Base-by-base conservation (phyloP, 805 yeast genomes). In the Candida ponderosae region DNA sequence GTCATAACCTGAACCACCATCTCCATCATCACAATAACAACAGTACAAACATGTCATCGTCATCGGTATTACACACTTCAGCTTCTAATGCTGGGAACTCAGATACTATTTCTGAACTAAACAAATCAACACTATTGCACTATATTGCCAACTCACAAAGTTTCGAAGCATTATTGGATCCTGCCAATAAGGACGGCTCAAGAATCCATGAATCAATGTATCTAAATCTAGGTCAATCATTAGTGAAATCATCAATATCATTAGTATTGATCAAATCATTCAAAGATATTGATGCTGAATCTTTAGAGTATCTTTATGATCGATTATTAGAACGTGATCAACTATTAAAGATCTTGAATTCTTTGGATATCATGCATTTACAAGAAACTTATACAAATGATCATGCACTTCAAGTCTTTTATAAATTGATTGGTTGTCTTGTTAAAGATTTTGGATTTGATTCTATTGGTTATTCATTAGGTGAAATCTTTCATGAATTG, bases 391-490 rank as follows among this genome's bases (percentile, higher is more conserved):
- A 29, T 29, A 15, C 31, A 9, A 8, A 29, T 29, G 31, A 24
- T 18, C 67, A 72, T 21, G 79, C 81, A 0, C 63, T 72, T 0
- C 66, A 75, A 36, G 59, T 83, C 4, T 60, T 82, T 33, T 70
- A 70, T 46, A 72, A 78, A 29, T 51, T 81, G 19, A 52, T 83
- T 17, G 94, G 93, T 3, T 79, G 81, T 9, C 72, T 86, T 42
- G 70, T 81, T 28, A 79, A 76, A 43, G 95, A 85, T 56, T 85
- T 79, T 61, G 94, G 95, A 1, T 85, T 85, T 53, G 88, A 86
- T 49, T 53, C 69, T 3, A 67, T 79, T n/a, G 60, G 82, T 40
- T 68, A 68, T 40, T 79, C 83, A 3, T 56, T 86, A 20, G 72
- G 84, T 43, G 90, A 82, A 45, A 68, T 83, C 3, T 73, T 81